Conservation (phyloP, 2,329 filamentous ascomycete species). For the Nectriaceae sp. region DNA sequence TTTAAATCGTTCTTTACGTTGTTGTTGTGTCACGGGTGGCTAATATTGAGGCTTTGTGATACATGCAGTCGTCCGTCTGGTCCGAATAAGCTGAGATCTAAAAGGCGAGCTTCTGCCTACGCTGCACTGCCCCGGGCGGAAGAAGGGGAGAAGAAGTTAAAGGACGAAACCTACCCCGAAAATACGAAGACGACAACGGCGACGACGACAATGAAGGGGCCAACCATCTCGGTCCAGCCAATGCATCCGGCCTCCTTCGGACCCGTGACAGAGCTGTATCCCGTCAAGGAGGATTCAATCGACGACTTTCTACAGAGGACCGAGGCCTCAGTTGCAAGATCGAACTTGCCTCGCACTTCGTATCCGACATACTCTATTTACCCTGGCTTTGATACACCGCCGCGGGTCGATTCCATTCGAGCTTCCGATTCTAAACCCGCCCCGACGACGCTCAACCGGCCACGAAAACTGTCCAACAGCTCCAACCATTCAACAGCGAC, state of each 20-base stretch:
- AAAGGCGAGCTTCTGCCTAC: slow-evolving; percentile 23
- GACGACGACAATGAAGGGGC: slow-evolving; percentile 22
- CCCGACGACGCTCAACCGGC: slow-evolving; percentile 35
- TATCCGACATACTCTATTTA: slow-evolving; percentile 32
- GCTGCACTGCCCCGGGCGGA: slow-evolving; percentile 6
- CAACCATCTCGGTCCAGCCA: slow-evolving; percentile 22
- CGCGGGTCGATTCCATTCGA: slow-evolving; percentile 18
- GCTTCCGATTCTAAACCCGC: slow-evolving; percentile 21
- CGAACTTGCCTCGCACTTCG: slow-evolving; percentile 14
- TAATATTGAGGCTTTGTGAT: slow-evolving; percentile 10
- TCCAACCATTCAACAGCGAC: slow-evolving; percentile 29
- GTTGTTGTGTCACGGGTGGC: too few relatives aligned
- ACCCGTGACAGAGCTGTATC: slow-evolving; percentile 19
- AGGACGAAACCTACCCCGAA: too few relatives aligned
- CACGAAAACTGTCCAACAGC: slow-evolving; percentile 37
- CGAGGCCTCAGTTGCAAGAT: slow-evolving; percentile 6
- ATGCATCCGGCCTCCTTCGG: slow-evolving; percentile 22
- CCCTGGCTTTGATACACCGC: slow-evolving; percentile 33
- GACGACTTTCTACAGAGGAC: slow-evolving; percentile 17
- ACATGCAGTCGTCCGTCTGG: slow-evolving; percentile 20
- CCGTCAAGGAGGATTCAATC: slow-evolving; percentile 19
- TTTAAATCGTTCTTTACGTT: too few relatives aligned
- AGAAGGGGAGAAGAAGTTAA: slow-evolving; percentile 8
- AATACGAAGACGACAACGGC: slow-evolving; percentile 7
- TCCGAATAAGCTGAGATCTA: slow-evolving; percentile 28